Conservation (phyloP, 768 basidiomycete species). For the Polyporus arcularius region DNA sequence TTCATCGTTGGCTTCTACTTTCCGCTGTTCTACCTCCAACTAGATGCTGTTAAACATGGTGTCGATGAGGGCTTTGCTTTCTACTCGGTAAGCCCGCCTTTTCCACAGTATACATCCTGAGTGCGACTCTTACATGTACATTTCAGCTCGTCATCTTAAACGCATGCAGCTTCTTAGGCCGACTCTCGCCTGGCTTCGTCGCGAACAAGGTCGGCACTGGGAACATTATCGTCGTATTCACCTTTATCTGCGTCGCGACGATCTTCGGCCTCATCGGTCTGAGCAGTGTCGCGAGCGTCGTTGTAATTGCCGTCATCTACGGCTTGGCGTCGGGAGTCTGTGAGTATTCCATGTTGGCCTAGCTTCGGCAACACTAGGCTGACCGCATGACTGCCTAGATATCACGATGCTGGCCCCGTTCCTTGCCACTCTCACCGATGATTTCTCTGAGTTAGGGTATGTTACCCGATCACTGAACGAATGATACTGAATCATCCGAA, state of each 20-base stretch:
- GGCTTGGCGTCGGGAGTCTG: slow-evolving; percentile 39
- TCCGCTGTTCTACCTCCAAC: slow-evolving; percentile 30
- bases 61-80: slow-evolving; percentile 25
- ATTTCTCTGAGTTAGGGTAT: slow-evolving; percentile 27
- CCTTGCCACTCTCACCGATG: slow-evolving; percentile 17
- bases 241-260: slow-evolving; percentile 27
- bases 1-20: slow-evolving; percentile 27
- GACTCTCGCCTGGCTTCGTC: slow-evolving; percentile 31
- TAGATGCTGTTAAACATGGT: slow-evolving; percentile 22
- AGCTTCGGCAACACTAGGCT: background rate
- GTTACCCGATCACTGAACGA: background rate
- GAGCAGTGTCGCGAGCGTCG: slow-evolving; percentile 25
- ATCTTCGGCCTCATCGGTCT: slow-evolving; percentile 34
- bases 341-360: slow-evolving; percentile 2
- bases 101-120: too few relatives aligned
- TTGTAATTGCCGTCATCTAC: slow-evolving; percentile 37
- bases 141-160: slow-evolving; percentile 32
- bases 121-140: background rate
- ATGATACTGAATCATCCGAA: background rate
- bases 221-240: slow-evolving; percentile 29
- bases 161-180: slow-evolving; percentile 30
- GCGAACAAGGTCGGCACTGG: slow-evolving; percentile 32
- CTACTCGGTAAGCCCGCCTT: slow-evolving; percentile 25
- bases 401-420: slow-evolving; percentile 30
- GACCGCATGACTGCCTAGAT: slow-evolving; percentile 28